Evolutionary conservation across 2,329 filamentous ascomycete genomes (phyloP), one percentile per base, ranked within the genome.

Genomic region (Fusarium sp.): DNA sequence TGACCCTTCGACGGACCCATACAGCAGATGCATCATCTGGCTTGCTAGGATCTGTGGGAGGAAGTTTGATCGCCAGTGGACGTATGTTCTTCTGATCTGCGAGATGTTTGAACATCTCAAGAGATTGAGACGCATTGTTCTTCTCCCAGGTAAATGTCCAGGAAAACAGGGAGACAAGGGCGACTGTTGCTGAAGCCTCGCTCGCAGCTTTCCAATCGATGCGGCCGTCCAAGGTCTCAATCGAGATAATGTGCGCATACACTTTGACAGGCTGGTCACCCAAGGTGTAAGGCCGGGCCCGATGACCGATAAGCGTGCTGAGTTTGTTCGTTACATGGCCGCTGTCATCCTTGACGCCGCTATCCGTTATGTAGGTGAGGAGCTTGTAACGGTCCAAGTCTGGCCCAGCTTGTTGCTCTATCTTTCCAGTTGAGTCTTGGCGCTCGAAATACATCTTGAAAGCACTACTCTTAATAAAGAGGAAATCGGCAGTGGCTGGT

Each of bases 361-460:
- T 54, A 2, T 54, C 36, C 1, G 50, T 54, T 1, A 54, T 54
- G 25, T 54, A 54, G 5, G 50, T 42, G 15, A 54, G 50, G 20
- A 54, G 50, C n/a, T 54, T 42, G n/a, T 54, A 54, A 10, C 50
- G 50, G 1, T 54, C 50, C 5, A 54, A 31, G 7, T 54, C 50
- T 0, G 20, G 4, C 2, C 10, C 36, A 1, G 2, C 25, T 4
- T 54, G 50, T 5, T 27, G 25, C 0, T 0, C 25, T 4, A 36
- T 22, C 15, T 54, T 54, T 2, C 25, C 50, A 0, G 25, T 3
- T 5, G 36, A 31, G 50, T 54, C 36, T 54, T 54, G 50, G 11
- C 36, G 50, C 36, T 54, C 50, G 22, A 54, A 54, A 18, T 54
- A 54, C 50, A 54, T 54, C 50, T 54, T 54, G 36, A 42, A 54